These are phyloP conservation scores for Candida dajiaensis DNA, from an alignment of 805 yeast genomes.

Conservation along the genomic window DNA sequence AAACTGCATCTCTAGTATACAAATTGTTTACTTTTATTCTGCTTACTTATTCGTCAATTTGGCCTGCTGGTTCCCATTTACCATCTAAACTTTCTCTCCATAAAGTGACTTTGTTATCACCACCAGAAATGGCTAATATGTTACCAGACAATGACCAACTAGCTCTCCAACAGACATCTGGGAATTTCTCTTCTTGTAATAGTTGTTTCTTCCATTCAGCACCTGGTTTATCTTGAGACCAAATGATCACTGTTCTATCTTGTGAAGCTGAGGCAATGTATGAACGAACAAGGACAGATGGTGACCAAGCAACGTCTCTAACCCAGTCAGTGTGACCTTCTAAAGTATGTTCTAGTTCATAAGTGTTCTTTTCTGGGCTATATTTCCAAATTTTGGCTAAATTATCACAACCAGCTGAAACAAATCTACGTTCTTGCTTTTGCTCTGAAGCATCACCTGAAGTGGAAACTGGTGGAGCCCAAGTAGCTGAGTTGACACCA, in stretches of 20 bases:
- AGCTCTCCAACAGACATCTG: conserved; percentile 97
- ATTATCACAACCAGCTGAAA: conserved; percentile 93
- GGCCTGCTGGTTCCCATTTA: conserved; percentile 97
- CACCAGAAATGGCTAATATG: conserved; percentile 90
- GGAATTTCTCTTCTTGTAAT: conserved; percentile 75
- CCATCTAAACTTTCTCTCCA: conserved; percentile 96
- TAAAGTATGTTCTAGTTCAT: conserved; percentile 67
- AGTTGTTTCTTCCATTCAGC: conserved; percentile 78
- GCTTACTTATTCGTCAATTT: conserved; percentile 81
- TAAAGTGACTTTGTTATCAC: conserved; percentile 90
- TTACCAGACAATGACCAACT: conserved; percentile 97
- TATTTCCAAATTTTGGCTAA: conserved; percentile 86
- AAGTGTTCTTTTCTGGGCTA: conserved; percentile 49
- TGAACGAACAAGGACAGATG: conserved; percentile 77
- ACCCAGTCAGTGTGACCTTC: conserved; percentile 98
- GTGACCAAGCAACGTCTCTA: conserved; percentile 98
- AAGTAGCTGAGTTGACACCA: conserved; percentile 90
- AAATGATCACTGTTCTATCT: conserved; percentile 88
- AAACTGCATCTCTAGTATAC: not conserved
- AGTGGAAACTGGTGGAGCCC: conserved; percentile 67
- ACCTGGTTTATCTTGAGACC: conserved; percentile 75
- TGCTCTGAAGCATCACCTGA: conserved; percentile 26
- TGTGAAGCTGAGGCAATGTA: conserved; percentile 96
- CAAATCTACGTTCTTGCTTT: conserved; percentile 61
- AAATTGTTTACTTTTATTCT: not conserved